Percentiles rank a stretch among this genome's conserved stretches.
These are phyloP conservation scores for Yamadazyma kanchanaburiensis DNA, from an alignment of 1,139 yeast genomes.

Conservation along the genomic window DNA sequence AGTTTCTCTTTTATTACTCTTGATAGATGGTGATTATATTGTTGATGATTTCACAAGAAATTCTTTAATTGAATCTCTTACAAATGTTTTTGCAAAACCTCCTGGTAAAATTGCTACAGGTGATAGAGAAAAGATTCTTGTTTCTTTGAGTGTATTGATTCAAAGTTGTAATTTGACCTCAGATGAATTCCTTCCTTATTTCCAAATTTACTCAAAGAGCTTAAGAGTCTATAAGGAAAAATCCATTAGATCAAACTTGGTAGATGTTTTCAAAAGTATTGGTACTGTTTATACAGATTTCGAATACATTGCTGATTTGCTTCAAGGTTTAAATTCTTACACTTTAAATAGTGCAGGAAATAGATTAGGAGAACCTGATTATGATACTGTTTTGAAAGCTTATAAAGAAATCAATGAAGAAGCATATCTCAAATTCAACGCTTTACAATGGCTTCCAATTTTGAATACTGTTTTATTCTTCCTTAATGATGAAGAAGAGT, in stretches of 20 bases:
- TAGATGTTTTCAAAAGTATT: constrained; percentile 56
- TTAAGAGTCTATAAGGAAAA: constrained; percentile 59
- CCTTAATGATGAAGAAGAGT: constrained; percentile 75
- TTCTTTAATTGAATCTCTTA: constrained; percentile 55
- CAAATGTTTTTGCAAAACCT: constrained; percentile 63
- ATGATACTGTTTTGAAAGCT: constrained; percentile 67
- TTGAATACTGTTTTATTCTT: constrained; percentile 65
- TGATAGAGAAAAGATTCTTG: constrained; percentile 58
- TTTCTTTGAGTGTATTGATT: constrained; percentile 55
- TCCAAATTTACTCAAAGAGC: constrained; percentile 53
- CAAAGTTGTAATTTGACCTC: constrained; percentile 51
- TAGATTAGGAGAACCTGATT: constrained; percentile 75
- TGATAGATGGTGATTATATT: constrained; percentile 60
- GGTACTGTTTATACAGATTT: constrained; percentile 51
- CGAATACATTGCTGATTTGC: constrained; percentile 44
- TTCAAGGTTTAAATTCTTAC: constrained; percentile 68
- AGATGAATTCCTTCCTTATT: constrained; percentile 52
- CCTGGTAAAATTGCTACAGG: constrained; percentile 48
- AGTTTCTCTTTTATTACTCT: constrained; percentile 48
- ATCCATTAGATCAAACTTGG: constrained; percentile 58
- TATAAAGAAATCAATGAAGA: constrained; percentile 64
- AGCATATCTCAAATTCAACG: constrained; percentile 38
- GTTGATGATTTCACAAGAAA: constrained; percentile 55
- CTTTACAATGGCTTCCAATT: constrained; percentile 78
- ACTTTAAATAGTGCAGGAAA: constrained; percentile 61